phyloP scores from a whole-genome alignment of 352 stramenopile species.

The Phytophthora quininea region DNA sequence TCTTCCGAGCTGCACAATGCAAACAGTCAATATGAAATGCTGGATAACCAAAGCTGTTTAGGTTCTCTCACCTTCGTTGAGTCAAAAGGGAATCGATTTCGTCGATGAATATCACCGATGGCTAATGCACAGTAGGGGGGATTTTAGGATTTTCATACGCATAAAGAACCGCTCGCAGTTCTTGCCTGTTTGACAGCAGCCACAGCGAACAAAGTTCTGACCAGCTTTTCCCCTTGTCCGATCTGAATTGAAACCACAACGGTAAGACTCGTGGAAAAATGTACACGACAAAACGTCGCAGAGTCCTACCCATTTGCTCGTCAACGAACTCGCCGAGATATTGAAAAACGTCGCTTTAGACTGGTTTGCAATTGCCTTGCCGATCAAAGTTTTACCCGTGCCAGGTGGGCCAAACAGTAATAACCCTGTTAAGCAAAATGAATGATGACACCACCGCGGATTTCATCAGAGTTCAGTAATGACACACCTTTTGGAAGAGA shows the following conservation, averaged over 20 bases:
- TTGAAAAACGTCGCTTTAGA: constrained; percentile 99
- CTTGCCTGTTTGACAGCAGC: constrained; percentile 89
- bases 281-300: not conserved
- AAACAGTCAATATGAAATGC: constrained; percentile 4
- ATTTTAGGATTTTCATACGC: not conserved
- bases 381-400: constrained; percentile 98
- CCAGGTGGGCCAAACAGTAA: constrained; percentile 95
- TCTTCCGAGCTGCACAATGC: constrained; percentile 86
- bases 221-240: constrained; percentile 98
- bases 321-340: constrained; percentile 98
- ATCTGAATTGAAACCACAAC: constrained; percentile 64
- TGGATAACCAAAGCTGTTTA: too few relatives aligned
- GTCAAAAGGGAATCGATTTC: constrained; percentile 99
- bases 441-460: not conserved
- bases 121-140: constrained; percentile 51
- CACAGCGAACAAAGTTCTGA: constrained; percentile 97
- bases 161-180: not conserved
- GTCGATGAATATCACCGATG: constrained; percentile 99
- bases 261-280: not conserved
- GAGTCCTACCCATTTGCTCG: constrained; percentile 95
- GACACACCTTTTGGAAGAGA: constrained; percentile 85
- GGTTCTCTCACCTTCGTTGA: constrained; percentile 80
- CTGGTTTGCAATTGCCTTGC: constrained; percentile 98
- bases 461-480: not conserved
- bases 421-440: constrained; percentile 64